Evolutionary conservation across 352 stramenopile genomes (phyloP), one percentile per base, ranked within the genome.

Genomic region (Globisporangium canariense): DNA sequence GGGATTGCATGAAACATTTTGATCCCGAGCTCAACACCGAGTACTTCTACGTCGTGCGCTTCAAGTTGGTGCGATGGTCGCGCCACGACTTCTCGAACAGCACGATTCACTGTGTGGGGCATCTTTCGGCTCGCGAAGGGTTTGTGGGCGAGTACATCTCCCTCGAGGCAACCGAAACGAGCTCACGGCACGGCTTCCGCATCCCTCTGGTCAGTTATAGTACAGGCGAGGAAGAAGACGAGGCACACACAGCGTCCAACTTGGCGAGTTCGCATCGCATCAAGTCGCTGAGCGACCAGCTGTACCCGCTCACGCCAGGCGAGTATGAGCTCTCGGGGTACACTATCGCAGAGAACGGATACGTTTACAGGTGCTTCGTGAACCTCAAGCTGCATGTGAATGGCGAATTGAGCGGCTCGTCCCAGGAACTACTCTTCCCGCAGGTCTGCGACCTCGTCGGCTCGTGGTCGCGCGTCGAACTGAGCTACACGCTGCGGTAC

Each of bases 401-500:
- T 45, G 78, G 81, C 4, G 70, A 71, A 50, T 58, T 87, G 9
- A 69, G 64, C 1, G 81, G 81, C 0, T 74, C 64, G 5, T 91
- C 79, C 47, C 69, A 72, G 20, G 79, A 89, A 47, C 47, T 84
- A n/a, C 62, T 81, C 6, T 86, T 84, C 57, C 68, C 71, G 2
- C 79, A 87, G 62, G 69, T 81, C 41, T 88, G 78, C 25, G 58
- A 67, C 43, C 38, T 91, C 9, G 54, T 65, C 11, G 81, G 81
- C 8, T 71, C 72, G 56, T 91, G 81, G 81, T 75, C 63, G 11
- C 71, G 67, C 41, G 58, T 68, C 40, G 58, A 76, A 10, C 16
- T 89, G 16, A 72, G 65, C 50, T 91, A 84, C 46, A 63, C 79
- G 60, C 58, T 91, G 52, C 62, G 78, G 65, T 91, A 89, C 67